Evolutionary conservation across 306 rosid species (phyloP).

Genomic region (Ceratonia siliqua): DNA sequence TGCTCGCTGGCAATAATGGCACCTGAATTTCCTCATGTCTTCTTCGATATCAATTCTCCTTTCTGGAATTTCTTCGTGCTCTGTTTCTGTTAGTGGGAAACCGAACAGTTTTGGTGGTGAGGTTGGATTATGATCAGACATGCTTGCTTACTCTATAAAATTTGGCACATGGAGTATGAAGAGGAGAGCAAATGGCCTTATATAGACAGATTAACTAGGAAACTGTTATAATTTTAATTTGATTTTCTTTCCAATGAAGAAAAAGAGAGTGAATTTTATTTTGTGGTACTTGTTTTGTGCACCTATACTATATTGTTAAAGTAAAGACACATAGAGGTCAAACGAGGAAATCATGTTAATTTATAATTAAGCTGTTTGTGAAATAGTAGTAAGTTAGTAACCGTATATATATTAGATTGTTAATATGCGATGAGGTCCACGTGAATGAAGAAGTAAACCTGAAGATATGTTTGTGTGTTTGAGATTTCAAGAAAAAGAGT

Average conservation of each 20-base stretch:
- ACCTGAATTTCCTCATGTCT: constrained; percentile 55
- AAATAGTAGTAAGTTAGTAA: too few relatives aligned
- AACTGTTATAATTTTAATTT: neutral
- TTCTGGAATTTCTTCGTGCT: constrained; percentile 34
- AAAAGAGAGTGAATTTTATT: neutral
- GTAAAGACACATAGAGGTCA: neutral
- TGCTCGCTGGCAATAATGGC: constrained; percentile 62
- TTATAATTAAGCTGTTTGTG: too few relatives aligned
- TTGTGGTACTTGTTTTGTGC: neutral
- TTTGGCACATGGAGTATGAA: neutral
- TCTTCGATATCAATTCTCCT: constrained; percentile 24
- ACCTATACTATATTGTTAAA: too few relatives aligned
- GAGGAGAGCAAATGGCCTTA: neutral
- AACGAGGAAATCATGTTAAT: too few relatives aligned
- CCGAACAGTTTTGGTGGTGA: constrained; percentile 58
- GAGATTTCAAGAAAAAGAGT: neutral
- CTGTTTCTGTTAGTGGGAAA: constrained; percentile 50
- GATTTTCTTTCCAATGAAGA: neutral
- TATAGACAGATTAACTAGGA: neutral
- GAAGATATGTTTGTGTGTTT: neutral
- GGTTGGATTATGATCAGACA: constrained; percentile 37
- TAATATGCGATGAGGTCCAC: neutral
- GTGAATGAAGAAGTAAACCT: neutral
- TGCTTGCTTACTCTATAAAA: neutral
- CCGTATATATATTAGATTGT: neutral